Percentiles rank a stretch among this genome's conserved stretches.
These are phyloP conservation scores for Chrysochromulina tobinii DNA, from an alignment of 78 protist species.

Conservation along the genomic window DNA sequence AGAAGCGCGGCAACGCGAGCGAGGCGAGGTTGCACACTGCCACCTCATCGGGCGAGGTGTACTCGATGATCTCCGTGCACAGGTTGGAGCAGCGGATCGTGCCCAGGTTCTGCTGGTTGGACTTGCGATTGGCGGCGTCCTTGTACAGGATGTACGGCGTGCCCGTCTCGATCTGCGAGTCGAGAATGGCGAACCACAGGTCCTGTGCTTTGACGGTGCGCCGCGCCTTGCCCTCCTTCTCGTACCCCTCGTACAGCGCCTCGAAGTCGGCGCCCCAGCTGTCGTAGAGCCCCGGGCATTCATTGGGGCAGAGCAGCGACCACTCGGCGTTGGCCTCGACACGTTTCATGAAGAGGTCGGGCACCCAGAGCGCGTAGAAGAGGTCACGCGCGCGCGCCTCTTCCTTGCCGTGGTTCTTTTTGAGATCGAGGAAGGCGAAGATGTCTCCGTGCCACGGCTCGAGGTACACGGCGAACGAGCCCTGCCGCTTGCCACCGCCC, in stretches of 20 bases:
- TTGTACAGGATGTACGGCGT: conserved; percentile 98
- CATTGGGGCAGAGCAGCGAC: conserved; percentile 94
- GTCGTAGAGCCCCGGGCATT: conserved; percentile 89
- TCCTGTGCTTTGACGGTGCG: conserved; percentile 84
- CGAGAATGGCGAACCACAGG: conserved; percentile 95
- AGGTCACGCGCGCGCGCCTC: conserved; percentile 93
- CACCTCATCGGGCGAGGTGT: conserved; percentile 91
- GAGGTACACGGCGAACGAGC: conserved; percentile 97
- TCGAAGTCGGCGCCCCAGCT: conserved; percentile 85
- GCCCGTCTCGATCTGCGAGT: conserved; percentile 97
- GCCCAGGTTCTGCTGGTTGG: conserved; percentile 94
- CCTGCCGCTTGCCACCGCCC: conserved; percentile 95
- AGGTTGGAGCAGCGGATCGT: conserved; percentile 93
- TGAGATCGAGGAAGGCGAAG: conserved; percentile 74
- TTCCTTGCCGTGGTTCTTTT: conserved; percentile 59
- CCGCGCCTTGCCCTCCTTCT: conserved; percentile 75
- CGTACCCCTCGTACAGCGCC: conserved; percentile 84
- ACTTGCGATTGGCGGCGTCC: conserved; percentile 94
- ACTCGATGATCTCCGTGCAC: conserved; percentile 97
- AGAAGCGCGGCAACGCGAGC: conserved; percentile 89
- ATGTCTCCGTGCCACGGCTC: conserved; percentile 99
- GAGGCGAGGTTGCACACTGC: conserved; percentile 99
- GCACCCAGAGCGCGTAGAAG: conserved; percentile 97
- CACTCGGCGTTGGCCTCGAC: conserved; percentile 88
- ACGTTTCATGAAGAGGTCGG: conserved; percentile 97